These are phyloP conservation scores for Tolypocladium cylindrosporum DNA, from an alignment of 2,329 filamentous ascomycete genomes.

Conservation along the genomic window DNA sequence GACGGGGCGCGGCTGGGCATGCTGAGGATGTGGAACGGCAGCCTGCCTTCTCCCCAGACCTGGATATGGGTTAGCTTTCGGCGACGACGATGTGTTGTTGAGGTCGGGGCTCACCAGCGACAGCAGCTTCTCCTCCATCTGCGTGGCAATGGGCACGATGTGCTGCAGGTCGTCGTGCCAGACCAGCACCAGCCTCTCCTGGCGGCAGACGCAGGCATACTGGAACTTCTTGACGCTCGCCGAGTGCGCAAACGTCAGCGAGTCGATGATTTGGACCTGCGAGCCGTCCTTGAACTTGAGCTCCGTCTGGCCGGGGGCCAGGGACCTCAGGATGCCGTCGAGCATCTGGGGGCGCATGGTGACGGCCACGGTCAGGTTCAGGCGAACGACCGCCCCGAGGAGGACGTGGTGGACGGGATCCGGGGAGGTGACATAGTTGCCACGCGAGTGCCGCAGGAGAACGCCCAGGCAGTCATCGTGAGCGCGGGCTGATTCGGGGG, in stretches of 20 bases:
- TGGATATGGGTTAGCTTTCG: not conserved
- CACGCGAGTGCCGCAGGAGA: constrained; percentile 26
- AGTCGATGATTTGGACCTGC: constrained; percentile 34
- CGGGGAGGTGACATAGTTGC: constrained; percentile 31
- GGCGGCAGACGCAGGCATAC: constrained; percentile 30
- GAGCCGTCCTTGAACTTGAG: constrained; percentile 30
- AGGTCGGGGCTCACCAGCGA: constrained; percentile 8
- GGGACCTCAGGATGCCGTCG: constrained; percentile 29
- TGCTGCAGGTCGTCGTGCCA: constrained; percentile 31
- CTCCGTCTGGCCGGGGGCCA: constrained; percentile 30
- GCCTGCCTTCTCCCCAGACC: constrained; percentile 15
- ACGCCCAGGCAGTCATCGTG: constrained; percentile 21
- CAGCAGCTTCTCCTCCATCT: constrained; percentile 22
- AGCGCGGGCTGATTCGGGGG: constrained; percentile 5
- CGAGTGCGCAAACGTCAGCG: constrained; percentile 24
- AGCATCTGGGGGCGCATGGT: constrained; percentile 39
- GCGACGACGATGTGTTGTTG: not conserved
- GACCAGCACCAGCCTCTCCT: constrained; percentile 29
- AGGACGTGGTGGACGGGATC: constrained; percentile 25
- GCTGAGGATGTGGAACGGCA: constrained; percentile 8
- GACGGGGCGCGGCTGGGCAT: constrained; percentile 8
- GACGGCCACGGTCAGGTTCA: constrained; percentile 35
- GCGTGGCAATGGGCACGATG: constrained; percentile 26
- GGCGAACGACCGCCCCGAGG: constrained; percentile 28
- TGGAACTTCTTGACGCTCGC: constrained; percentile 30